Conservation (phyloP, 2,329 filamentous ascomycete species). For the Albophoma yamanashiensis region DNA sequence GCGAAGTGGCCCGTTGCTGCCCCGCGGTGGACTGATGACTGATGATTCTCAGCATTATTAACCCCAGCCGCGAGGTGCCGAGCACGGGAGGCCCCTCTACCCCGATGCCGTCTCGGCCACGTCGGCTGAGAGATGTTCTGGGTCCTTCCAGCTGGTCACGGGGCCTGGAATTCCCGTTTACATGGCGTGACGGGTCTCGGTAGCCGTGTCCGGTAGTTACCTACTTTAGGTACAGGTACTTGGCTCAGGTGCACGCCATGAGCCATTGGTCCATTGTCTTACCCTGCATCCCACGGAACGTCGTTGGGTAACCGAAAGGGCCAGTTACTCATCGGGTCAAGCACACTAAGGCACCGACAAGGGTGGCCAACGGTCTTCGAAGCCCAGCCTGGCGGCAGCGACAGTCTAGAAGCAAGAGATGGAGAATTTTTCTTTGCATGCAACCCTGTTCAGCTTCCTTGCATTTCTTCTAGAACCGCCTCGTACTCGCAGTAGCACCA, state of each 20-base stretch:
- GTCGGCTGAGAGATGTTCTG: not conserved
- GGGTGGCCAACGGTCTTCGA: not conserved
- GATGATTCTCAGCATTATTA: not conserved
- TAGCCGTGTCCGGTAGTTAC: not conserved
- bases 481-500: not conserved
- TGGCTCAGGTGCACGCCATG: not conserved
- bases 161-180: not conserved
- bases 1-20: not conserved
- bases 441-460: not conserved
- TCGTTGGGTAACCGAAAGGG: not conserved
- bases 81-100: not conserved
- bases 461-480: not conserved
- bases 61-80: not conserved
- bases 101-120: not conserved
- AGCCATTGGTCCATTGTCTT: not conserved
- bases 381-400: not conserved
- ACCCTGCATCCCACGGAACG: too few species aligned
- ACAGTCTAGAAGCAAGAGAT: not conserved
- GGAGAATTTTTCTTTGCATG: not conserved
- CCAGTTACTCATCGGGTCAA: too few species aligned
- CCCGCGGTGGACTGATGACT: not conserved
- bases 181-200: not conserved
- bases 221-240: not conserved
- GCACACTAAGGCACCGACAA: not conserved
- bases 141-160: not conserved